Base-by-base conservation (phyloP, 2,329 filamentous ascomycete species). In the Clarireedia monteithiana region DNA sequence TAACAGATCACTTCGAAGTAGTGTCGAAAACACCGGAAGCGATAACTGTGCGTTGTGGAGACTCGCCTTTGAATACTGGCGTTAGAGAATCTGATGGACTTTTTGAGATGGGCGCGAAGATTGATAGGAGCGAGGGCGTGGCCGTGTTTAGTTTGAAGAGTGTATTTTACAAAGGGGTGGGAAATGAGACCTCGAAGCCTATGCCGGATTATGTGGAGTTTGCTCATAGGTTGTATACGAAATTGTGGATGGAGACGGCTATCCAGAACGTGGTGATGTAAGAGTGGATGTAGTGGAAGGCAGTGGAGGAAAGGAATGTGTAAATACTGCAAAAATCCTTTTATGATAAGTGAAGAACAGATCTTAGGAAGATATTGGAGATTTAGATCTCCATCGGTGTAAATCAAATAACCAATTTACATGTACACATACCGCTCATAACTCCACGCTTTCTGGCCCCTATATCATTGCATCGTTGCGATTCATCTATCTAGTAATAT, bases 1-100 rank as follows among this genome's bases (percentile, higher is more conserved):
- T 89, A 56, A 86, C 82, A 3, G 84, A 89, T 66, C 85, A 89
- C 69, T 89, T 89, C 65, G 83, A 88, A 68, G 84, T 89, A 0
- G 72, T 89, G 1, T 79, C 83, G 53, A 85, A 85, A 70, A 83
- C 79, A 0, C 72, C 78, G 0, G 76, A 75, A 6, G 73, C 76
- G 10, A 84, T 88, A 58, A 75, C 82, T 0, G 76, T 88, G 23
- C 80, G 85, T 23, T 85, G 81, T 61, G 85, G 85, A 15, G 85
- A 84, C 59, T 81, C 80, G 2, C 85, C 85, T 0, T 74, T 81
- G 23, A 79, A 79, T 46, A 72, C 72, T 46, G 77, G 73, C 0
- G 75, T 80, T 2, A 76, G 85, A 6, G 73, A 76, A 7, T 80
- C 77, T 1, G 85, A 89, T 64, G 85, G 85, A 0, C 71, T 88